A percentile compares a stretch with the other conserved stretches of the same genome.
These are phyloP conservation scores for Ophiorrhiza pumila DNA, from an alignment of 257 asterid species.

Conservation along the genomic window DNA sequence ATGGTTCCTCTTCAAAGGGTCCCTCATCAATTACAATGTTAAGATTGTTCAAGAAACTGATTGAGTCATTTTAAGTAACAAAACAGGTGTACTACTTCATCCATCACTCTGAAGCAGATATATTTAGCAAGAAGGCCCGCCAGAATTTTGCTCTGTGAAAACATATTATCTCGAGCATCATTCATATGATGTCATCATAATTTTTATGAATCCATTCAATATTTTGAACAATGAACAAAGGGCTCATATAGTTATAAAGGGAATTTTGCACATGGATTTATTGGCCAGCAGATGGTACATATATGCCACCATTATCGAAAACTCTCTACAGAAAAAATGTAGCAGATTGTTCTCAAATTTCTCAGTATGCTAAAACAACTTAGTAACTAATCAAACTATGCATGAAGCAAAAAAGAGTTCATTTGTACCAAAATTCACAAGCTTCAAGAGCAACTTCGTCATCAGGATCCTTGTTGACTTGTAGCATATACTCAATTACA, in stretches of 20 bases:
- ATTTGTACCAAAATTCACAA: conserved; percentile 90
- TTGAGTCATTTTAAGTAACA: background rate
- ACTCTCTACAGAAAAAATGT: background rate
- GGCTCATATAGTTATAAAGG: background rate
- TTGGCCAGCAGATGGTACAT: background rate
- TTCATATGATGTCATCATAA: background rate
- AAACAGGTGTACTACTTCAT: background rate
- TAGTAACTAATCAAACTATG: background rate
- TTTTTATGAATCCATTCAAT: background rate
- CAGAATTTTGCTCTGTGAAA: background rate
- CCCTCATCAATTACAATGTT: background rate
- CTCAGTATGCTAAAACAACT: background rate
- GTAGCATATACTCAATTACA: conserved; percentile 80
- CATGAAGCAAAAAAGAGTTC: background rate
- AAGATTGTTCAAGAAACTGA: background rate
- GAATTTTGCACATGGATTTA: background rate
- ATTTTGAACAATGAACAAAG: background rate
- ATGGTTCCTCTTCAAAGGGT: background rate
- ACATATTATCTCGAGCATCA: background rate
- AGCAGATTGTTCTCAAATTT: background rate
- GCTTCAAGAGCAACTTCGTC: conserved; percentile 98
- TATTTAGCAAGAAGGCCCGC: background rate
- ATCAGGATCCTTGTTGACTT: conserved; percentile 84
- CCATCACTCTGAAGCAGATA: background rate
- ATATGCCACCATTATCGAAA: no score